Conservation (phyloP, 1,139 yeast genomes). For the Hyphopichia wangnamkhiaoensis region DNA sequence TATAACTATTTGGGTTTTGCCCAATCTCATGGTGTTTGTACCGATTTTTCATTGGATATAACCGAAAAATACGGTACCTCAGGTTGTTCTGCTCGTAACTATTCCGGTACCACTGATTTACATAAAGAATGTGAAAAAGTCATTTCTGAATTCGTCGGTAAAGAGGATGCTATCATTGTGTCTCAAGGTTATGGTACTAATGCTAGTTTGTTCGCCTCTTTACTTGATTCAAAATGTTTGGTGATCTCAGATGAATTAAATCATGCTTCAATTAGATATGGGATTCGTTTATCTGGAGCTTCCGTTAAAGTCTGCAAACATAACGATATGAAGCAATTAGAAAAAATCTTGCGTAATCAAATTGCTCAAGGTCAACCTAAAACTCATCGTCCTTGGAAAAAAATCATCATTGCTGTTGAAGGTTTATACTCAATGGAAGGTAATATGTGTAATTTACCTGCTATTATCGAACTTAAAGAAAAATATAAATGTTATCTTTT, state of each 20-base stretch:
- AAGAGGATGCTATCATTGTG: conserved; percentile 82
- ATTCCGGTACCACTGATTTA: conserved; percentile 75
- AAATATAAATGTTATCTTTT: conserved; percentile 88
- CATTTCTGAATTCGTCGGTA: conserved; percentile 85
- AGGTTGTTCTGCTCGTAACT: conserved; percentile 74
- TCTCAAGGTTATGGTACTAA: conserved; percentile 97
- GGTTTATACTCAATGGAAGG: conserved; percentile 99
- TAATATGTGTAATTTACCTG: conserved; percentile 85
- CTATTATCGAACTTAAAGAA: conserved; percentile 68
- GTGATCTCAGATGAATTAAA: conserved; percentile 93
- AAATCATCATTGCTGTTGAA: conserved; percentile 89
- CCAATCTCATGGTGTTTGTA: conserved; percentile 90
- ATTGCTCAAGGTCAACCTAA: conserved; percentile 97
- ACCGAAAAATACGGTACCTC: conserved; percentile 73
- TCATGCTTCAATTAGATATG: conserved; percentile 94
- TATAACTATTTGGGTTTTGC: conserved; percentile 97
- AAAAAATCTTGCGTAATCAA: conserved; percentile 77
- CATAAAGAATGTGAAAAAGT: conserved; percentile 74
- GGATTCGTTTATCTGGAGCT: conserved; percentile 91
- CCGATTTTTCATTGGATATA: conserved; percentile 69
- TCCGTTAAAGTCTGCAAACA: conserved; percentile 91
- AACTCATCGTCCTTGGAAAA: conserved; percentile 96
- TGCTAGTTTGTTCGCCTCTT: conserved; percentile 82
- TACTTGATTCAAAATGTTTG: conserved; percentile 84
- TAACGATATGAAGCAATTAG: conserved; percentile 83